These are phyloP conservation scores for Heterobasidion occidentale DNA, from an alignment of 1,284 basidiomycete genomes.

Conservation along the genomic window DNA sequence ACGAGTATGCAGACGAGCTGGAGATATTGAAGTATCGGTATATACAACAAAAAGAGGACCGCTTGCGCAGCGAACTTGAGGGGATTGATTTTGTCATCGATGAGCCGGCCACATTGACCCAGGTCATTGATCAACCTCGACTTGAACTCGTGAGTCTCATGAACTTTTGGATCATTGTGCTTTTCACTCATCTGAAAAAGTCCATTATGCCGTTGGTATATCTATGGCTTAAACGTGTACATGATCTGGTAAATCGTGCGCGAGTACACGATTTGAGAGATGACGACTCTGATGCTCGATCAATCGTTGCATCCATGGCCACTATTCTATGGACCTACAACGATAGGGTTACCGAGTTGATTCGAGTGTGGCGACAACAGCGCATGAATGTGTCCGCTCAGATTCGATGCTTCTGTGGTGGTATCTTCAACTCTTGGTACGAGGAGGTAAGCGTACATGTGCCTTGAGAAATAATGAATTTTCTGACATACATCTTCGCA, in stretches of 20 bases:
- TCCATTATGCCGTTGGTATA: constrained; percentile 1
- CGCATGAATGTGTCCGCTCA: constrained; percentile 2
- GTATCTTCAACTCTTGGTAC: constrained; percentile 1
- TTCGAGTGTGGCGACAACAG: constrained; percentile 4
- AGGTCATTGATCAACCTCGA: background rate
- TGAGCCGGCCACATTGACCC: background rate
- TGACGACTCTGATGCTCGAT: background rate
- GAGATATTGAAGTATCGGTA: background rate
- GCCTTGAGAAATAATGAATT: background rate
- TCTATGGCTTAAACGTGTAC: background rate
- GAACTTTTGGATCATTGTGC: too few species aligned
- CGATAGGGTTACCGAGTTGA: background rate
- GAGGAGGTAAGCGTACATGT: background rate
- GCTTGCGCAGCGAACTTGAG: background rate
- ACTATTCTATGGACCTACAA: background rate
- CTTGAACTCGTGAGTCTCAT: background rate
- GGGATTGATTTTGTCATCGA: background rate
- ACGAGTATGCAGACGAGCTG: background rate
- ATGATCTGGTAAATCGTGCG: background rate
- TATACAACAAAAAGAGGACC: background rate
- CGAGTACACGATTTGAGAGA: background rate
- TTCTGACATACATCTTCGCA: background rate
- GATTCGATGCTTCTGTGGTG: constrained; percentile 1
- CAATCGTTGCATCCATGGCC: background rate
- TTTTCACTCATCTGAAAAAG: background rate